Evolutionary conservation across 2,329 filamentous ascomycete genomes (phyloP), one percentile per base, ranked within the genome.

Genomic region (Fusarium sarcochroum): DNA sequence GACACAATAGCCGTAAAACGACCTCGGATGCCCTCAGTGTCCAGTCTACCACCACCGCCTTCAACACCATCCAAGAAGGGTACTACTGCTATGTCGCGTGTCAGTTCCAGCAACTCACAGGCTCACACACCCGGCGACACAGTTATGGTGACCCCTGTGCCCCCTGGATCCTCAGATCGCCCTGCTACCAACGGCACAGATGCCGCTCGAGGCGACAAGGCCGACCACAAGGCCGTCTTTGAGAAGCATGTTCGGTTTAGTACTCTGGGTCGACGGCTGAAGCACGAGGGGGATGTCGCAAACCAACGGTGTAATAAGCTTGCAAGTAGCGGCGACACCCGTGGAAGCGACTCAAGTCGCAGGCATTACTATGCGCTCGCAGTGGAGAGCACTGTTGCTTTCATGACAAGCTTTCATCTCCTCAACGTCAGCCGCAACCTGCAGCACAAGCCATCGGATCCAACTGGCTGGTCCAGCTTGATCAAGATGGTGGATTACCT

Each of bases 31-130:
- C 77, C 81, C 2, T 85, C 86, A 7, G 71, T 80, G 25, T 70
- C 76, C 30, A 75, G 73, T 38, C 69, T 79, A 15, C 70, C 79
- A 15, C 75, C 78, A 2, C 85, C 85, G 3, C 83, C 85, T 1
- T 82, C 83, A 3, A 88, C 86, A 1, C 86, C 86, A 0, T 82
- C 85, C 11, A 87, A 83, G 65, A 86, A 81, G 56, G 77, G 80
- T 3, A 79, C 83, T 15, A 79, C 81, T 3, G 76, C 84, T 56
- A 87, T 87, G 85, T 85, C 82, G 7, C 83, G 86, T 6, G 85
- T 83, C 34, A 80, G 84, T 50, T 87, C 86, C 1, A 86, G 77
- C 73, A 86, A 84, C 70, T 88, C 86, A 1, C 79, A 84, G 61
- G 82, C 80, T 9, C 79, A 83, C 41, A 88, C 86, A 1, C 86